Evolutionary conservation across 345 rosid genomes (phyloP).

Genomic region (Gossypium sturtianum): DNA sequence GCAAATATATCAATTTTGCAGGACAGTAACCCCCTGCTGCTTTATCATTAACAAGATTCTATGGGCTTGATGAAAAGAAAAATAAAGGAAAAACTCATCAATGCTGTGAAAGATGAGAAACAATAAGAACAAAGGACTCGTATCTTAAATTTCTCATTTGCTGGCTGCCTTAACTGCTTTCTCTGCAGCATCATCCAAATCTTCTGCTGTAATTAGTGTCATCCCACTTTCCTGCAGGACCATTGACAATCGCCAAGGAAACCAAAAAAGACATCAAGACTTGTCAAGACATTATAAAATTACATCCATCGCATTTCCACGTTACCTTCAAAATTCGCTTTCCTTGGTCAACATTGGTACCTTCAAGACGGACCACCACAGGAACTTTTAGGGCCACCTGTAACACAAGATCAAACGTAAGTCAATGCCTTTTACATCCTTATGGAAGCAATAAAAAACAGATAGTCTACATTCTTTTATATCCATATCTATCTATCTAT

Average conservation of each 20-base stretch:
- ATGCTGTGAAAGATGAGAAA: neutral
- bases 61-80: neutral
- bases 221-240: constrained; percentile 81
- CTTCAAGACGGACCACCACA: constrained; percentile 76
- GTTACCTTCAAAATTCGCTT: constrained; percentile 87
- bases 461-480: no score
- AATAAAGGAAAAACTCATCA: constrained; percentile 12
- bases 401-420: constrained; percentile 8
- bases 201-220: constrained; percentile 84
- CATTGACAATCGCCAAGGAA: neutral
- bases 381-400: constrained; percentile 94
- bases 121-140: neutral
- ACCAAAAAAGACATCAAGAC: neutral
- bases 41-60: constrained; percentile 20
- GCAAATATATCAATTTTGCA: no score
- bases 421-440: neutral
- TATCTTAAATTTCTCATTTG: constrained; percentile 19
- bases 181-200: constrained; percentile 96
- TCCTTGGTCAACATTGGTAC: constrained; percentile 72
- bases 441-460: neutral
- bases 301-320: neutral
- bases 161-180: constrained; percentile 75
- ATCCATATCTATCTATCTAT: no score
- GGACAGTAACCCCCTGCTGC: neutral
- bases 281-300: neutral